phyloP scores from a whole-genome alignment of 2,329 filamentous ascomycete species.

The Emericellopsis atlantica region DNA sequence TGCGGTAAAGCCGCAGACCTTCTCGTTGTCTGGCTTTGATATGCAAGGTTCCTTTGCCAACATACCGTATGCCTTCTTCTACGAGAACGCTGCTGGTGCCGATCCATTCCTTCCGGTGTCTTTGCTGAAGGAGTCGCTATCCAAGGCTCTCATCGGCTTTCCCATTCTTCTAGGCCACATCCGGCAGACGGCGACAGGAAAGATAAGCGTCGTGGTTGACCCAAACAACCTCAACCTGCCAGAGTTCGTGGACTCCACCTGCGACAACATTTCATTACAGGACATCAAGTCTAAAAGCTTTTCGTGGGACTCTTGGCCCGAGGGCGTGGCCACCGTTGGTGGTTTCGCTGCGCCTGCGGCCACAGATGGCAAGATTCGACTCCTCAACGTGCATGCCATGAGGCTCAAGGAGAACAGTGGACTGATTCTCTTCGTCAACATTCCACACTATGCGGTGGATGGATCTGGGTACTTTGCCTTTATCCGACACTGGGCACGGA shows the following conservation, averaged over 20 bases:
- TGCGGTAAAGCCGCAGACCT: background rate
- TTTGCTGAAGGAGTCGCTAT: background rate
- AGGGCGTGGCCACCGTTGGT: background rate
- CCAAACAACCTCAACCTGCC: background rate
- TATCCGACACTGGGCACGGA: background rate
- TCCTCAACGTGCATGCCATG: background rate
- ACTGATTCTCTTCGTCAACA: background rate
- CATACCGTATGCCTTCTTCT: background rate
- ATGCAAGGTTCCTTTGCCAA: background rate
- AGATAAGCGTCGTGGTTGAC: background rate
- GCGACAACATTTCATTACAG: background rate
- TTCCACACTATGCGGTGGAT: background rate
- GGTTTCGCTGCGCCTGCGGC: background rate
- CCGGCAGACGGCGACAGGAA: background rate
- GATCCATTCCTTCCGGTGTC: background rate
- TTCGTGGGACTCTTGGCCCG: background rate
- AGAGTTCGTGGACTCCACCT: background rate
- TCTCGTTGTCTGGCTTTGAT: background rate
- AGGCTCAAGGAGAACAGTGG: background rate
- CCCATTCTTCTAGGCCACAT: background rate
- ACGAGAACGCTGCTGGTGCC: background rate
- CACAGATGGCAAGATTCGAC: background rate
- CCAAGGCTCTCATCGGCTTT: background rate
- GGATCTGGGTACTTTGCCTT: background rate
- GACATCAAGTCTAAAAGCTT: background rate